These are phyloP conservation scores for Cercospora zeae-maydis DNA, from an alignment of 2,329 filamentous ascomycete genomes.

Conservation along the genomic window DNA sequence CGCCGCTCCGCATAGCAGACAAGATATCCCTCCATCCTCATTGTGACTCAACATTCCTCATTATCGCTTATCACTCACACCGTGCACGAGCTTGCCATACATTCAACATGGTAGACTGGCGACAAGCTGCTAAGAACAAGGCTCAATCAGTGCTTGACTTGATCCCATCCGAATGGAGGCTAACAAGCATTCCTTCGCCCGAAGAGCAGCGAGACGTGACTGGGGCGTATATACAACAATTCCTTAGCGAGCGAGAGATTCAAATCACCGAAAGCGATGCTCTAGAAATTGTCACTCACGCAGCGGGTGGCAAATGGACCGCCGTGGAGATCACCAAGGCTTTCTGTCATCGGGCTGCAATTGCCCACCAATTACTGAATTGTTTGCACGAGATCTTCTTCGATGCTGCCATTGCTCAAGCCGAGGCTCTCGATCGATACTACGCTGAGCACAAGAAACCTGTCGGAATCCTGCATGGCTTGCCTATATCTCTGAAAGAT, in stretches of 20 bases:
- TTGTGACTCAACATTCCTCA: not conserved
- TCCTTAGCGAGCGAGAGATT: constrained; percentile 52
- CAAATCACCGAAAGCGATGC: constrained; percentile 61
- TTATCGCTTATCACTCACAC: not conserved
- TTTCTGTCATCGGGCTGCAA: constrained; percentile 55
- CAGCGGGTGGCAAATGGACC: constrained; percentile 53
- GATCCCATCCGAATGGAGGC: constrained; percentile 57
- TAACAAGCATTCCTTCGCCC: constrained; percentile 47
- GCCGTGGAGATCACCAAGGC: constrained; percentile 54
- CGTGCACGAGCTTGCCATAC: not conserved
- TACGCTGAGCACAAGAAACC: constrained; percentile 37
- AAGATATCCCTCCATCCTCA: not conserved
- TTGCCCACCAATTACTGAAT: constrained; percentile 50
- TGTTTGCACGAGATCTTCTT: constrained; percentile 51
- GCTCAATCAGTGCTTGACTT: constrained; percentile 51
- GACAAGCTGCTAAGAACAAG: constrained; percentile 51
- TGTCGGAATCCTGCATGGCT: constrained; percentile 47
- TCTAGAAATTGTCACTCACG: constrained; percentile 54
- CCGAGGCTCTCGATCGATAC: constrained; percentile 43
- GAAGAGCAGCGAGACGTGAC: constrained; percentile 56
- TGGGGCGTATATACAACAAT: constrained; percentile 55
- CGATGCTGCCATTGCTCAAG: constrained; percentile 43
- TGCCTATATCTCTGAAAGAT: constrained; percentile 49
- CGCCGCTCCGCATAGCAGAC: constrained; percentile 2
- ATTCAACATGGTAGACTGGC: constrained; percentile 43